A percentile compares a stretch with the other conserved stretches of the same genome.
Conservation (phyloP, 2,329 filamentous ascomycete genomes). For the Didymella sp. region DNA sequence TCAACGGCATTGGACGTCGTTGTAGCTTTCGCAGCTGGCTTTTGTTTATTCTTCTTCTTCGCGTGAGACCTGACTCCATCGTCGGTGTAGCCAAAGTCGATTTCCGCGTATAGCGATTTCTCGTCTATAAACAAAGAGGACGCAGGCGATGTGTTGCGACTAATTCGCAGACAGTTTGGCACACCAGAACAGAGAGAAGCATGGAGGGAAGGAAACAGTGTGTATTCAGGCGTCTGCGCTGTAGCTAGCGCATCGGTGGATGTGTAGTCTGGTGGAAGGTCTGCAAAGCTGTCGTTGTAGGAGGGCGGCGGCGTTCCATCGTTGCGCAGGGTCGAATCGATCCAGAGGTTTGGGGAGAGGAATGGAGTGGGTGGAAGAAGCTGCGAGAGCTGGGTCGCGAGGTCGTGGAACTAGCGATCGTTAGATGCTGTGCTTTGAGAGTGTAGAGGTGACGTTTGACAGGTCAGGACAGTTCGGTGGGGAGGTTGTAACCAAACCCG, state of each 20-base stretch:
- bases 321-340: constrained; percentile 24
- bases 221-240: constrained; percentile 45
- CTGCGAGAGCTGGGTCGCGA: constrained; percentile 28
- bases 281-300: constrained; percentile 53
- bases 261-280: constrained; percentile 56
- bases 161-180: constrained; percentile 40
- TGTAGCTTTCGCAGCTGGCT: constrained; percentile 46
- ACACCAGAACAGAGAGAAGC: constrained; percentile 41
- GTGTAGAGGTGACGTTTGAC: constrained; percentile 11
- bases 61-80: constrained; percentile 60
- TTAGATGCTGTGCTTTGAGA: constrained; percentile 31
- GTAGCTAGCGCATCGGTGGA: constrained; percentile 51
- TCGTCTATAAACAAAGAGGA: constrained; percentile 43
- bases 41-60: constrained; percentile 65
- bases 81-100: constrained; percentile 67
- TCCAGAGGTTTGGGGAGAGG: constrained; percentile 38
- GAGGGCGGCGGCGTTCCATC: constrained; percentile 48
- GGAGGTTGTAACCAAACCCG: constrained; percentile 27
- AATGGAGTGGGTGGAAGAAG: constrained; percentile 26
- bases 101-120: constrained; percentile 47
- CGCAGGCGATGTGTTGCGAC: constrained; percentile 36
- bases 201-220: constrained; percentile 41
- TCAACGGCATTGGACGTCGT: constrained; percentile 42
- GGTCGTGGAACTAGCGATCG: constrained; percentile 34
- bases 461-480: constrained; percentile 17